Conservation (phyloP, 2,329 filamentous ascomycete species). For the Paraconiothyrium brasiliense region DNA sequence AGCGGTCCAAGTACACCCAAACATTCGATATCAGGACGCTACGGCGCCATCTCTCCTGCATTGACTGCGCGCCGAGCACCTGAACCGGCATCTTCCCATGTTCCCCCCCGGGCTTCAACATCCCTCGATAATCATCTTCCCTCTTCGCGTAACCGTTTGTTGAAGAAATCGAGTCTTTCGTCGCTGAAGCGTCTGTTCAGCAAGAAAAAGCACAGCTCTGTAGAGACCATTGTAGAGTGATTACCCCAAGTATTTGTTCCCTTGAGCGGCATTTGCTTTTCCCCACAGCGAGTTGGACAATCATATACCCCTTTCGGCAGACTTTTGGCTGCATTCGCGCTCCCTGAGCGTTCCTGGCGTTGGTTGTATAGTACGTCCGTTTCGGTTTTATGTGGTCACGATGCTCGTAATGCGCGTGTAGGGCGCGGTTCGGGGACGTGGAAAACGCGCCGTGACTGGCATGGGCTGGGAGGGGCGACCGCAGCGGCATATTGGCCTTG, state of each 20-base stretch:
- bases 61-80: constrained; percentile 27
- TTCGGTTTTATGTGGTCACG: constrained; percentile 32
- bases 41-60: constrained; percentile 37
- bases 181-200: constrained; percentile 48
- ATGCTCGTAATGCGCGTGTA: constrained; percentile 26
- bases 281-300: constrained; percentile 36
- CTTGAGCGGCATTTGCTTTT: constrained; percentile 33
- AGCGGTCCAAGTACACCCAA: constrained; percentile 44
- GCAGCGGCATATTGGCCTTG: not conserved
- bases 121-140: constrained; percentile 37
- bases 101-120: constrained; percentile 39
- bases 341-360: constrained; percentile 21
- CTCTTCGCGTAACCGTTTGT: constrained; percentile 31
- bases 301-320: constrained; percentile 45
- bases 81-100: constrained; percentile 25
- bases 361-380: constrained; percentile 26
- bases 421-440: not conserved
- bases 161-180: constrained; percentile 46
- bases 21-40: constrained; percentile 40
- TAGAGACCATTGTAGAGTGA: constrained; percentile 48
- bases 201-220: constrained; percentile 43
- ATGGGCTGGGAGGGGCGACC: not conserved
- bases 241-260: constrained; percentile 21
- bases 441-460: not conserved
- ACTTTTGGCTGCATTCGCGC: constrained; percentile 24